Percentiles rank a stretch among this genome's conserved stretches.
phyloP scores from a whole-genome alignment of 2,329 filamentous ascomycete genomes.

The Cercospora sp. region DNA sequence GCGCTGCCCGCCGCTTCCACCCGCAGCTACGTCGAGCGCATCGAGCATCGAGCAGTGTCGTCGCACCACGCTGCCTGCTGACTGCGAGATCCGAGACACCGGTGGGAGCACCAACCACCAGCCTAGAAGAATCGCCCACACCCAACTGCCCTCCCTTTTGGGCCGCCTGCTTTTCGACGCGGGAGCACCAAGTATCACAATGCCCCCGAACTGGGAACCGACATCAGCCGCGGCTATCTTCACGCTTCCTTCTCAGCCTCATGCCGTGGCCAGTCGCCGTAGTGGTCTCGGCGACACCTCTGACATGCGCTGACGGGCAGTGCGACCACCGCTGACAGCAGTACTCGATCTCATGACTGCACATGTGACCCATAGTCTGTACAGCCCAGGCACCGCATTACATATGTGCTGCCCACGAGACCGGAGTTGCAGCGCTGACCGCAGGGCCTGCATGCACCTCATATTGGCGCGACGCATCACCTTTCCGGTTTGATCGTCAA shows the following conservation, averaged over 20 bases:
- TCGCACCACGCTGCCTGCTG: background rate
- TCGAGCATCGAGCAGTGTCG: background rate
- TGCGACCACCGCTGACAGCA: background rate
- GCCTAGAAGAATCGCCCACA: background rate
- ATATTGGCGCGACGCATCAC: conserved; percentile 15
- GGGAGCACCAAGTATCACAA: conserved; percentile 5
- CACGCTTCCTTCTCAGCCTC: background rate
- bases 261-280: background rate
- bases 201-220: conserved; percentile 1
- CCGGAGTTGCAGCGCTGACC: conserved; percentile 15
- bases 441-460: conserved; percentile 9
- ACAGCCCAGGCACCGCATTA: background rate
- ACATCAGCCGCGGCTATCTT: background rate
- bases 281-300: background rate
- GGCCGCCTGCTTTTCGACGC: conserved; percentile 13
- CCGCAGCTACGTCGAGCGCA: background rate
- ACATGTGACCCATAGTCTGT: background rate
- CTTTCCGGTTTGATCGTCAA: conserved; percentile 13
- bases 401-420: conserved; percentile 22
- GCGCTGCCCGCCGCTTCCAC: background rate
- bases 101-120: conserved; percentile 1
- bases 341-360: background rate
- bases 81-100: conserved; percentile 6
- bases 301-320: background rate
- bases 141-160: background rate